Base-by-base conservation (phyloP, 176 grass and related monocot genomes). In the Avena sativa region DNA sequence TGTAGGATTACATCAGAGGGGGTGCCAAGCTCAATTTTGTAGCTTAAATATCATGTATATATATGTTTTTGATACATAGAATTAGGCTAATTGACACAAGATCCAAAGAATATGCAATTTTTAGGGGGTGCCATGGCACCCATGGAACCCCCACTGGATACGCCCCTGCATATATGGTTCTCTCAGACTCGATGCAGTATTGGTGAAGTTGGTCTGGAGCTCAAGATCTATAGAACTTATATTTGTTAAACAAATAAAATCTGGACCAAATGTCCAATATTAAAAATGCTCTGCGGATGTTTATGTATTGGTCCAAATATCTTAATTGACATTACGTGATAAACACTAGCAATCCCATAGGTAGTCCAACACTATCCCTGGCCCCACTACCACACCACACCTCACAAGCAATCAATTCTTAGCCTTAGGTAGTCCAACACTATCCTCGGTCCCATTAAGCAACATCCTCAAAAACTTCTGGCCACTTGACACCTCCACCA, bases 341-440 rank as follows among this genome's bases (percentile, higher is more conserved):
- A 63, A 62, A 79, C 38, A 38, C 57, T 66, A 4, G 17, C 56
- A n/a, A 60, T 21, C 19, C 53, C 21, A 65, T 65, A 32, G 60
- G 58, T 32, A 65, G n/a, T 2, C 44, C 44, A 51, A 81, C 28
- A 50, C 60, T 32, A 43, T 80, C 36, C 10, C 43, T 66, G 58
- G 25, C 23, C 58, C 40, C 82, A 84, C 5, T 5, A 56, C 23
- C 63, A 78, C 49, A 53, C 26, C 48, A 76, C 32, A 63, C 71
- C 70, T 43, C 53, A 20, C 64, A 30, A 51, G 36, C 2, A 15
- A 56, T 46, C 51, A 43, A 28, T 69, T 8, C 38, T 84, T 73
- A 60, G 68, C 7, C 38, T 84, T 73, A 60, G 68, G 67, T 60
- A 59, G 50, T 1, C 53, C 38, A 61, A 84, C 71, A 84, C 68